Percentiles rank a stretch among this genome's conserved stretches.
Evolutionary conservation across 768 basidiomycete species (phyloP).

Genomic region (Coprinellus aureogranulatus): DNA sequence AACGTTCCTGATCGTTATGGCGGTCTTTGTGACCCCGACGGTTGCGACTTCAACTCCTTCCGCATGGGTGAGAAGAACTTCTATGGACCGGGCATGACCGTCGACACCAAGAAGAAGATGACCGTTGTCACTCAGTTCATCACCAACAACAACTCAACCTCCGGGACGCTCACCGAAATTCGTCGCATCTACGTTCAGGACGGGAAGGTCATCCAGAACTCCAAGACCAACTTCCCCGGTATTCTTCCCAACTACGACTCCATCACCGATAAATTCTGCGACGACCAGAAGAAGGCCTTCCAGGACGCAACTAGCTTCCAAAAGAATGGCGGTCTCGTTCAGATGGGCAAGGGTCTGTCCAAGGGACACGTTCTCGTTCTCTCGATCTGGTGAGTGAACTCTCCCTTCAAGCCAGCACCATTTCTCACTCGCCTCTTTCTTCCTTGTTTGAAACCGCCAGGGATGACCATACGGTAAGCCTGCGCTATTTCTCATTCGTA

Average conservation of each 20-base stretch:
- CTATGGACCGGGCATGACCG: slow-evolving; percentile 45
- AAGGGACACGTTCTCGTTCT: slow-evolving; percentile 50
- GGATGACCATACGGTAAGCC: too few relatives aligned
- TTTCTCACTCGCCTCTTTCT: too few relatives aligned
- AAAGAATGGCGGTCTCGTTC: slow-evolving; percentile 38
- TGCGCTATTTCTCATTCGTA: too few relatives aligned
- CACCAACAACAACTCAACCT: slow-evolving; percentile 18
- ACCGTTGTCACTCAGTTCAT: slow-evolving; percentile 24
- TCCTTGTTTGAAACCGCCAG: too few relatives aligned
- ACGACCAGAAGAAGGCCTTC: slow-evolving; percentile 43
- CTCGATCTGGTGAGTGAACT: too few relatives aligned
- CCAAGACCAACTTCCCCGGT: slow-evolving; percentile 21
- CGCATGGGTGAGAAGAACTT: slow-evolving; percentile 49
- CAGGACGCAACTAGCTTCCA: slow-evolving; percentile 47
- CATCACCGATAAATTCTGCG: slow-evolving; percentile 48
- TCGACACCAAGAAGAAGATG: slow-evolving; percentile 25
- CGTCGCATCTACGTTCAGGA: slow-evolving; percentile 21
- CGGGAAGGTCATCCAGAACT: slow-evolving; percentile 20
- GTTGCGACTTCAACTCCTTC: slow-evolving; percentile 65
- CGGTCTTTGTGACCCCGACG: slow-evolving; percentile 52
- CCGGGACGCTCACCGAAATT: slow-evolving; percentile 21
- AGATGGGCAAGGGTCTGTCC: slow-evolving; percentile 35
- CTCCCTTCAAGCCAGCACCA: too few relatives aligned
- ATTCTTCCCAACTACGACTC: slow-evolving; percentile 42
- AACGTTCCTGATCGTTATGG: slow-evolving; percentile 35